Base-by-base conservation (phyloP, 2,329 filamentous ascomycete species). In the Scedosporium minutisporum region DNA sequence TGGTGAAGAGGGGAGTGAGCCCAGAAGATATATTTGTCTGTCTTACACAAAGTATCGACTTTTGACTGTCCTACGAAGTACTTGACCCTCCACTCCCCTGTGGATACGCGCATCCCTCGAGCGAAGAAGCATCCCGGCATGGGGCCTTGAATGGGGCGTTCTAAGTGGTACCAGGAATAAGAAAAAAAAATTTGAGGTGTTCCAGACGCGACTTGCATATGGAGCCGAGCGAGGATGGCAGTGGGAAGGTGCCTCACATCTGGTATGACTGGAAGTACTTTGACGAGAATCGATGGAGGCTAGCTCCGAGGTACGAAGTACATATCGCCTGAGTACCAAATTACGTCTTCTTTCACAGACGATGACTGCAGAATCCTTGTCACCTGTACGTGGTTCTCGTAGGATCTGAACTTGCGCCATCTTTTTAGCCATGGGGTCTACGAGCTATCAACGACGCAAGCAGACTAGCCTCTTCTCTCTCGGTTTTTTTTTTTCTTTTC, bases 201-300 rank as follows among this genome's bases (percentile, higher is more conserved):
- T 55, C 51, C 51, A 55, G 51, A 55, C 51, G 51, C 51, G 51
- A 55, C 51, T 55, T 55, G 51, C 51, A 55, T 48, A 48, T 48
- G 16, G 44, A 48, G 44, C 44, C n/a, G 44, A n/a, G 44, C 44
- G 44, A 48, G 44, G 44, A 48, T n/a, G 44, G 18, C 44, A 48
- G 18, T 18, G 44, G 16, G 44, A n/a, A 48, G 44, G 44, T 21
- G 33, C 6, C 33, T 38, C 33, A 14, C 33, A 38, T 38, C 33
- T 38, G 33, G 33, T 38, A 12, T 38, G 33, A 38, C 33, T 38
- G 33, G 33, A 38, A 38, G 33, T 38, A 38, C 33, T 3, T 38
- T 38, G 33, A 38, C 33, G 33, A 38, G 33, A 38, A 38, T 38
- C 10, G 10, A 38, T 38, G 33, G 33, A 38, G 33, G 33, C 9